phyloP scores from a whole-genome alignment of 1,284 basidiomycete genomes.

The Schizophyllum amplum region DNA sequence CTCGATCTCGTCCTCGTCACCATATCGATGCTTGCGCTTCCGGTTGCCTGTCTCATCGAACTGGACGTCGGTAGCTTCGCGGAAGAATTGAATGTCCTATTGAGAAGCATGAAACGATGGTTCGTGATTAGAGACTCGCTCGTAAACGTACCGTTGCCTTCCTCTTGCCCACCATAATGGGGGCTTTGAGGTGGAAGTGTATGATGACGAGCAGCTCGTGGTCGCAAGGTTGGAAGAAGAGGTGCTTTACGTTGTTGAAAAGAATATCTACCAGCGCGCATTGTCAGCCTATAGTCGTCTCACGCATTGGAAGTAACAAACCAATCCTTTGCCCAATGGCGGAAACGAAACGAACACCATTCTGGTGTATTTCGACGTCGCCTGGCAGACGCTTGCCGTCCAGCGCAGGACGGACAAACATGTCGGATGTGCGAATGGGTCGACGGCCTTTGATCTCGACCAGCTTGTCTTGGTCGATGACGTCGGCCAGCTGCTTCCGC shows the following conservation, averaged over 20 bases:
- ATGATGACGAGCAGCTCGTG: constrained; percentile 93
- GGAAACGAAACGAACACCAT: constrained; percentile 91
- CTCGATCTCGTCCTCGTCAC: constrained; percentile 99
- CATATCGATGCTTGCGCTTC: constrained; percentile 94
- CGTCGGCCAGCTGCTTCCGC: constrained; percentile 97
- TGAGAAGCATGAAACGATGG: constrained; percentile 5
- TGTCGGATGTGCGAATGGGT: constrained; percentile 81
- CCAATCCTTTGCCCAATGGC: constrained; percentile 89
- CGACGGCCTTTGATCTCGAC: constrained; percentile 82
- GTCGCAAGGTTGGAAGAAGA: constrained; percentile 99
- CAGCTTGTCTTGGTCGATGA: constrained; percentile 90
- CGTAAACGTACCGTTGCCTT: constrained; percentile 72
- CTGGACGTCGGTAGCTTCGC: constrained; percentile 95
- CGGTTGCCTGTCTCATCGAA: constrained; percentile 99
- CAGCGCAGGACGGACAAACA: constrained; percentile 88
- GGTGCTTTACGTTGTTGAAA: constrained; percentile 96
- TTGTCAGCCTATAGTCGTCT: constrained; percentile 2
- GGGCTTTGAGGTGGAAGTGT: constrained; percentile 90
- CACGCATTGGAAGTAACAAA: constrained; percentile 27
- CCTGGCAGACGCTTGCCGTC: constrained; percentile 92
- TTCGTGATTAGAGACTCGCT: too few species aligned
- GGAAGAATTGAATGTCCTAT: constrained; percentile 96
- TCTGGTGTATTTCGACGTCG: constrained; percentile 96
- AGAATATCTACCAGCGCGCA: constrained; percentile 61
- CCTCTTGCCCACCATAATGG: constrained; percentile 99